These are phyloP conservation scores for Starmera amethionina DNA, from an alignment of 805 yeast species.

Conservation along the genomic window DNA sequence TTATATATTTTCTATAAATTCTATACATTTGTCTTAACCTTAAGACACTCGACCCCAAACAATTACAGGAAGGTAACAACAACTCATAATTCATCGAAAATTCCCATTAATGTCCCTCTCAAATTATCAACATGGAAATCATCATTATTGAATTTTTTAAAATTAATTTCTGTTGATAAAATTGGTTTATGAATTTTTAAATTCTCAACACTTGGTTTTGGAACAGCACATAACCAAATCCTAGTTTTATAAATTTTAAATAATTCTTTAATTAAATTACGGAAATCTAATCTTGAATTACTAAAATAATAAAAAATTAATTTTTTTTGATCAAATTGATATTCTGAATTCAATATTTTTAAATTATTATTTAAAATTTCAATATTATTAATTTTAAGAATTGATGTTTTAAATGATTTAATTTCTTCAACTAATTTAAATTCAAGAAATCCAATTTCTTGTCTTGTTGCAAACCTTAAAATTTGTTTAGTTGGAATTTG, in stretches of 20 bases:
- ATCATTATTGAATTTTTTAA: constrained; percentile 7
- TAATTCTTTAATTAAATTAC: constrained; percentile 62
- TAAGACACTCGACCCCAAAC: no score
- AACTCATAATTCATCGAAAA: constrained; percentile 2
- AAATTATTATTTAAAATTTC: constrained; percentile 32
- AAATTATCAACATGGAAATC: constrained; percentile 19
- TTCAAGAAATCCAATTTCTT: constrained; percentile 53
- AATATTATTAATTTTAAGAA: constrained; percentile 34
- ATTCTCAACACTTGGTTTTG: constrained; percentile 3
- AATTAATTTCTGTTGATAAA: constrained; percentile 2
- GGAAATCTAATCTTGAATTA: constrained; percentile 59
- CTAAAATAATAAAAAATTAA: constrained; percentile 62
- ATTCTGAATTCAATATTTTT: constrained; percentile 65
- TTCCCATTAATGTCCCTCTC: constrained; percentile 5
- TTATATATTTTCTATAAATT: background rate
- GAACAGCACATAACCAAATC: constrained; percentile 75
- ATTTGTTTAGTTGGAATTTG: constrained; percentile 75
- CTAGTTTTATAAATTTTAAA: constrained; percentile 71
- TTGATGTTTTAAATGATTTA: constrained; percentile 59
- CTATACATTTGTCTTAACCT: no score
- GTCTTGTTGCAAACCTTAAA: constrained; percentile 64
- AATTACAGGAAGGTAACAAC: no score
- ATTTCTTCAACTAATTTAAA: constrained; percentile 63
- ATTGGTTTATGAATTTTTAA: background rate
- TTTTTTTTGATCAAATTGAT: constrained; percentile 74